Evolutionary conservation across 306 rosid genomes (phyloP).

Genomic region (Pterocarpus santalinus): DNA sequence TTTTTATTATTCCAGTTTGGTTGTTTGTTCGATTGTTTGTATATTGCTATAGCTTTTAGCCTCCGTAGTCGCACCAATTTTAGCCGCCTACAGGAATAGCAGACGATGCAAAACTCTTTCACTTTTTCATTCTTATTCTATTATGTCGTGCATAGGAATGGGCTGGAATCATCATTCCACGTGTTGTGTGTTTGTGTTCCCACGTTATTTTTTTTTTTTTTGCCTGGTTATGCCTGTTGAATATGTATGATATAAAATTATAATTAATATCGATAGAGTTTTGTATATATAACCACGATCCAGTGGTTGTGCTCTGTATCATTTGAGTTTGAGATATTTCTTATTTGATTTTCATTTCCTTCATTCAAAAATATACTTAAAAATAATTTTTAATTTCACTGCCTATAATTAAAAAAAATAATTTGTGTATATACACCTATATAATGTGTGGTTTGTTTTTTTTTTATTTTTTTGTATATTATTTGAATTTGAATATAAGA

Average conservation of each 20-base stretch:
- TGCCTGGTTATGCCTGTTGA: not conserved
- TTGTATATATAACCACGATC: too few relatives aligned
- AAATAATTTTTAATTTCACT: too few relatives aligned
- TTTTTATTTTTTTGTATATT: too few relatives aligned
- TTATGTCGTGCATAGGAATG: not conserved
- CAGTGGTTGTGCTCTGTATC: too few relatives aligned
- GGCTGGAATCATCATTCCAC: not conserved
- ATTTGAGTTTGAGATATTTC: not conserved
- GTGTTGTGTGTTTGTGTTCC: not conserved
- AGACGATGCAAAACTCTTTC: constrained; percentile 7
- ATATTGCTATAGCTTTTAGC: not conserved
- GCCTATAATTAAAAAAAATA: too few relatives aligned
- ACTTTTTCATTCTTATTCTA: not conserved
- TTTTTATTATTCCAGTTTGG: constrained; percentile 26
- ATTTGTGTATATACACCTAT: too few relatives aligned
- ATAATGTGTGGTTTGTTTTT: too few relatives aligned
- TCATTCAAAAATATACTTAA: too few relatives aligned
- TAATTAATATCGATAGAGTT: too few relatives aligned
- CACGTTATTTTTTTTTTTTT: not conserved
- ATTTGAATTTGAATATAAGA: too few relatives aligned
- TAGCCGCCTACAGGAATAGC: not conserved
- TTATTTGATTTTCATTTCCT: too few relatives aligned
- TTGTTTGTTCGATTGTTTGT: constrained; percentile 5
- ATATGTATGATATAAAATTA: too few relatives aligned
- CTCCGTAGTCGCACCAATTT: not conserved